Evolutionary conservation across 2,329 filamentous ascomycete genomes (phyloP).

Genomic region (Fusarium sp.): DNA sequence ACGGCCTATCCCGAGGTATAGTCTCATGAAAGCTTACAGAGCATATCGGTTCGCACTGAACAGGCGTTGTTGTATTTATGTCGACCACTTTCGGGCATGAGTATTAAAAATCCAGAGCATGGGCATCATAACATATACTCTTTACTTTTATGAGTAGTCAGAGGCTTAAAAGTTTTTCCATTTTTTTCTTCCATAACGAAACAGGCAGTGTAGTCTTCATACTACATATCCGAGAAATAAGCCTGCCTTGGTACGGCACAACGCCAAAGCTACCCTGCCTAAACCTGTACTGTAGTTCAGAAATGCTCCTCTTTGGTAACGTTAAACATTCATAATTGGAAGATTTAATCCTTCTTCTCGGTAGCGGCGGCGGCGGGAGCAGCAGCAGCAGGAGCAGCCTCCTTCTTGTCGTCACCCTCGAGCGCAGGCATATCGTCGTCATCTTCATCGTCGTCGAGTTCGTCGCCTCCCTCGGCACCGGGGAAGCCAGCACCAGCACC

Average conservation of each 20-base stretch:
- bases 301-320: conserved; percentile 38
- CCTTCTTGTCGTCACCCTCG: conserved; percentile 70
- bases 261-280: conserved; percentile 45
- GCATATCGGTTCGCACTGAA: too few species aligned
- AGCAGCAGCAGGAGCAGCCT: conserved; percentile 50
- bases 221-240: conserved; percentile 42
- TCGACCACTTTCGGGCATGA: too few species aligned
- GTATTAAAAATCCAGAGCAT: neutral
- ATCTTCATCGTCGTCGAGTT: conserved; percentile 69
- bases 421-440: conserved; percentile 90
- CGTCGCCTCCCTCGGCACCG: conserved; percentile 64
- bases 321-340: conserved; percentile 35
- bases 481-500: conserved; percentile 69
- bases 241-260: conserved; percentile 39
- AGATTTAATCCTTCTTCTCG: conserved; percentile 56
- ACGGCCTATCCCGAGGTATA: too few species aligned
- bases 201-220: conserved; percentile 35
- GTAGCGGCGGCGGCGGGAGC: conserved; percentile 56
- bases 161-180: conserved; percentile 41
- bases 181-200: conserved; percentile 44
- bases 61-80: too few species aligned
- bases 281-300: conserved; percentile 41
- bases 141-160: conserved; percentile 7
- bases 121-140: neutral
- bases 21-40: too few species aligned